Evolutionary conservation across 768 basidiomycete genomes (phyloP), one percentile per base, ranked within the genome.

Genomic region (Leccinum truebloodii): DNA sequence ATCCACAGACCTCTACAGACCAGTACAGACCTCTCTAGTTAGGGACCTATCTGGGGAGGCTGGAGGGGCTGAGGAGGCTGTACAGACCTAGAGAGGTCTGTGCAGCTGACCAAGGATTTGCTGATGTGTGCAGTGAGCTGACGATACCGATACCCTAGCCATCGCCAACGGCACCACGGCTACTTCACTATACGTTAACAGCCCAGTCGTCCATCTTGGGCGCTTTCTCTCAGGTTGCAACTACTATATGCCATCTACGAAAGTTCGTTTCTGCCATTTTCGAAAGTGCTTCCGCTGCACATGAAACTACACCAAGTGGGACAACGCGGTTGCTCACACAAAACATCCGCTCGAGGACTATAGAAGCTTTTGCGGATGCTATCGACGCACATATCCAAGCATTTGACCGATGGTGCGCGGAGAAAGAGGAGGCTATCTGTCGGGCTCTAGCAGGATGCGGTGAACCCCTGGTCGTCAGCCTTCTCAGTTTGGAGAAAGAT

Each of bases 321-420:
- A 63, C 66, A 9, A 58, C 37, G 51, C 65, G 55, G 41, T 54
- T 76, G 51, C 61, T 75, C 32, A 63, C 66, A 34, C 68, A 69
- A 34, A 65, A 50, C 53, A 62, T 62, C 58, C 51, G 65, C 10
- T 84, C 86, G 10, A 82, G 81, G 34, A 92, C 89, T 0, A 73
- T 90, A n/a, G 90, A 94, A 70, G 92, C 92, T 0, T 92, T 92
- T 69, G 84, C 88, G 1, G 90, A 92, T 58, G 90, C 90, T 0
- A 75, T 93, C 51, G 84, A 86, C 60, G 64, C 75, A 22, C 84
- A 89, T 58, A 74, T 92, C 4, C 80, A 78, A 22, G 62, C 62
- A 4, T 84, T 94, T 61, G 82, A 90, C 58, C 69, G 66, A 6
- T 94, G 90, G 89, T 92, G 90, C 69, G 85, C 91, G 1, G 70